Evolutionary conservation across 2,329 filamentous ascomycete species (phyloP), one percentile per base, ranked within the genome.

Genomic region (Pyrenophora seminiperda): DNA sequence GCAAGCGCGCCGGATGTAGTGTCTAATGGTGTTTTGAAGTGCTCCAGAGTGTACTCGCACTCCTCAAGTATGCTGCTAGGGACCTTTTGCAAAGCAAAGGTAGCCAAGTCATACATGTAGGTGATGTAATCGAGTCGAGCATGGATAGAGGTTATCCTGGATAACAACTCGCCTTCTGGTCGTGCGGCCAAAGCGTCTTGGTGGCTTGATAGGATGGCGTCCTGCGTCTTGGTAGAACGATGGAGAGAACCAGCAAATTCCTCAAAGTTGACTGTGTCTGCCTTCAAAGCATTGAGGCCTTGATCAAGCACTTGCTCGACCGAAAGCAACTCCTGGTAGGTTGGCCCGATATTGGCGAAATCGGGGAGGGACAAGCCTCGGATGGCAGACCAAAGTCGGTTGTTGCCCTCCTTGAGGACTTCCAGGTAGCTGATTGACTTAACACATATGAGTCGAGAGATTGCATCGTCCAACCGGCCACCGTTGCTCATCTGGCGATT

Each of bases 241-340:
- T 93, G 87, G 30, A 97, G 78, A 68, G 96, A 90, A 18, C 84
- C 84, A 0, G 89, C 86, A 66, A 91, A 91, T 63, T 90, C 87
- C 70, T 88, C 85, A 74, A 93, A 89, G 73, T 91, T 91, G 40
- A 97, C 77, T 47, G 96, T 91, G 61, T 96, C 91, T 43, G 85
- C 86, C 57, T 91, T 87, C 46, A 97, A 72, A 5, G 85, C 85
- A 58, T 97, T 92, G 48, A 97, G 89, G 84, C 91, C 96, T 47
- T 83, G 83, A 66, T 96, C 96, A 41, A 97, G 76, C 0, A 90
- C 89, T 49, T 91, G 83, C 75, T 99, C 94, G 9, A 97, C 90
- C 0, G 92, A 91, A 68, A 96, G 90, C 41, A 97, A 79, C 72
- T 97, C 94, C 62, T 91, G 90, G 50, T 94, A 75, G 2, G 91